These are phyloP conservation scores for Pyracantha coccinea DNA, from an alignment of 331 rosid genomes.

Conservation along the genomic window DNA sequence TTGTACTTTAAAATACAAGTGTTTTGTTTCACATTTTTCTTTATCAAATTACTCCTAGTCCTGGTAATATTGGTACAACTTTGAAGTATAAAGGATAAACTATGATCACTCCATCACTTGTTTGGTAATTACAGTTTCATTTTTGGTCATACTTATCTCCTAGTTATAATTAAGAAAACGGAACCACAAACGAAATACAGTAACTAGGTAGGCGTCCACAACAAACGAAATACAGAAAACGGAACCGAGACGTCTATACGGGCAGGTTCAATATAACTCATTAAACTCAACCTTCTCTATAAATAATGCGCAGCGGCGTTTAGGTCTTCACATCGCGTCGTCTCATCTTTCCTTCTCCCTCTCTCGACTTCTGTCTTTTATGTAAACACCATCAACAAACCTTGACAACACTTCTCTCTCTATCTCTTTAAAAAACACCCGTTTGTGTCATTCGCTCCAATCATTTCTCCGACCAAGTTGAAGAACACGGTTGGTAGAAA, in stretches of 20 bases:
- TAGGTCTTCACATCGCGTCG: background rate
- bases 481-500: background rate
- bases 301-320: background rate
- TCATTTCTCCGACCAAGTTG: background rate
- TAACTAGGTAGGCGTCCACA: background rate
- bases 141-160: background rate
- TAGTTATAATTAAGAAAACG: background rate
- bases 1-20: no score
- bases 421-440: background rate
- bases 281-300: background rate
- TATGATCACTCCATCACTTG: no score
- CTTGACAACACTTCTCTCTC: conserved; percentile 22
- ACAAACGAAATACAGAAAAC: background rate
- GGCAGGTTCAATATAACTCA: conserved; percentile 10
- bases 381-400: conserved; percentile 36
- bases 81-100: background rate
- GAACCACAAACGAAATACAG: background rate
- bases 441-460: background rate
- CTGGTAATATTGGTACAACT: no score
- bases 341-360: background rate
- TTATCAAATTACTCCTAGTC: no score
- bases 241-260: conserved; percentile 7
- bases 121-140: no score
- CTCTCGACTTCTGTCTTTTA: background rate
- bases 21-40: no score